phyloP scores from a whole-genome alignment of 345 rosid genomes.

The Atalantia buxifolia region DNA sequence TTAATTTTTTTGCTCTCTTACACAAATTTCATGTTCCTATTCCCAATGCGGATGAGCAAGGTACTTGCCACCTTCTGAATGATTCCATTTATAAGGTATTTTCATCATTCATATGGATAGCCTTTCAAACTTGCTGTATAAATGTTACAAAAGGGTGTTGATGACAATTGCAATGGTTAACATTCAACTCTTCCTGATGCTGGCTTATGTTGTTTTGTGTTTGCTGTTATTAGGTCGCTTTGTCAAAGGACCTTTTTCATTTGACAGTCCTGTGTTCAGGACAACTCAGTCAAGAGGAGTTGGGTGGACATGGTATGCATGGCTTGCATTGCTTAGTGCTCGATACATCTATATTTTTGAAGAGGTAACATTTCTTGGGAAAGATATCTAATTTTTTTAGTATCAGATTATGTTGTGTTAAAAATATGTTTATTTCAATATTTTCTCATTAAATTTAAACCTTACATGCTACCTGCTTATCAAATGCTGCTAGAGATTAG shows the following conservation, averaged over 20 bases:
- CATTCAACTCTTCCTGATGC: not conserved
- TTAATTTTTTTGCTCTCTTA: slow-evolving; percentile 25
- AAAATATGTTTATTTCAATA: not conserved
- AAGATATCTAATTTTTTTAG: slow-evolving; percentile 7
- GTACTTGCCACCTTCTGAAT: slow-evolving; percentile 40
- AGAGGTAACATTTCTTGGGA: slow-evolving; percentile 48
- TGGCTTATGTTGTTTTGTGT: slow-evolving; percentile 12
- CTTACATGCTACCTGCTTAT: not conserved
- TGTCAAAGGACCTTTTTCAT: slow-evolving; percentile 87
- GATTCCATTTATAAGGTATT: slow-evolving; percentile 68
- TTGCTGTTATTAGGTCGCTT: slow-evolving; percentile 58
- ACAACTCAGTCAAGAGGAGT: slow-evolving; percentile 50
- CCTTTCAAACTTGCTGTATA: slow-evolving; percentile 1
- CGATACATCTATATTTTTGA: slow-evolving; percentile 78
- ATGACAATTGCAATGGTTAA: not conserved
- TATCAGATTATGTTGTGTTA: slow-evolving; percentile 1
- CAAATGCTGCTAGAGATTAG: not conserved
- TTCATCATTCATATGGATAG: not conserved
- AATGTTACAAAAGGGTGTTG: not conserved
- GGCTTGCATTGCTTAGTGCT: slow-evolving; percentile 76
- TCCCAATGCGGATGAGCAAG: slow-evolving; percentile 31
- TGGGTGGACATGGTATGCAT: slow-evolving; percentile 32
- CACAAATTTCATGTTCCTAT: slow-evolving; percentile 56
- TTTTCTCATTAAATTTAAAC: not conserved
- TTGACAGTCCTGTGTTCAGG: slow-evolving; percentile 80